phyloP scores from a whole-genome alignment of 139 green algal genomes.

The Diplosphaera chodatii region DNA sequence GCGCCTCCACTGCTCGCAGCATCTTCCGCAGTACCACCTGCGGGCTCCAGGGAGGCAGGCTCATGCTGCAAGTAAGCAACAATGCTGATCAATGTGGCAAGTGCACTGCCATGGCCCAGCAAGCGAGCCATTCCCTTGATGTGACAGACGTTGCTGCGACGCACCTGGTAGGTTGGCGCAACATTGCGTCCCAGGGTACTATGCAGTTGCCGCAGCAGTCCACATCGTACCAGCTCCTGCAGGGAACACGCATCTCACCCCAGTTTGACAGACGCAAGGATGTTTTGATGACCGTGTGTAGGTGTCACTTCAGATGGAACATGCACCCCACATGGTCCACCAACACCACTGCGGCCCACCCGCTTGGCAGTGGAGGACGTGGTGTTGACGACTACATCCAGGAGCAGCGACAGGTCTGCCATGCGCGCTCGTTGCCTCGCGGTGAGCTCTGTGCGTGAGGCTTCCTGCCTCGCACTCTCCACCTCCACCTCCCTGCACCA shows the following conservation, averaged over 20 bases:
- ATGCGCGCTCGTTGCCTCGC: slow-evolving; percentile 70
- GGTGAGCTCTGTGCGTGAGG: slow-evolving; percentile 35
- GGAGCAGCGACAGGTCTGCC: slow-evolving; percentile 77
- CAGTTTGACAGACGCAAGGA: no score
- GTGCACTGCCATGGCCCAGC: neutral
- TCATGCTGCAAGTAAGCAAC: neutral
- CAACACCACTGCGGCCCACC: no score
- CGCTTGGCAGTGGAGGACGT: slow-evolving; percentile 1
- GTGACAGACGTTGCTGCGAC: slow-evolving; percentile 52
- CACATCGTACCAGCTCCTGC: slow-evolving; percentile 60
- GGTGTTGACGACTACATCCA: slow-evolving; percentile 78
- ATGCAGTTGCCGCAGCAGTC: slow-evolving; percentile 79
- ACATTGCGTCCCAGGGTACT: slow-evolving; percentile 34
- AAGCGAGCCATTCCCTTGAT: no score
- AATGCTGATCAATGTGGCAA: neutral
- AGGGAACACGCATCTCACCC: neutral
- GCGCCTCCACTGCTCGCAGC: slow-evolving; percentile 48
- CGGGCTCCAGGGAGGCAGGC: neutral
- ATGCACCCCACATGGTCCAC: no score
- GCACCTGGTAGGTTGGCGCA: slow-evolving; percentile 46
- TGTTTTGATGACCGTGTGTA: no score
- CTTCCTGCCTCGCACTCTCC: slow-evolving; percentile 6
- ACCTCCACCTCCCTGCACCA: slow-evolving; percentile 3
- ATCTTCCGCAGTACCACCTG: slow-evolving; percentile 37
- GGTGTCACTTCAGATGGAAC: no score